Evolutionary conservation across 306 rosid genomes (phyloP).

Genomic region (Amphicarpaea edgeworthii): DNA sequence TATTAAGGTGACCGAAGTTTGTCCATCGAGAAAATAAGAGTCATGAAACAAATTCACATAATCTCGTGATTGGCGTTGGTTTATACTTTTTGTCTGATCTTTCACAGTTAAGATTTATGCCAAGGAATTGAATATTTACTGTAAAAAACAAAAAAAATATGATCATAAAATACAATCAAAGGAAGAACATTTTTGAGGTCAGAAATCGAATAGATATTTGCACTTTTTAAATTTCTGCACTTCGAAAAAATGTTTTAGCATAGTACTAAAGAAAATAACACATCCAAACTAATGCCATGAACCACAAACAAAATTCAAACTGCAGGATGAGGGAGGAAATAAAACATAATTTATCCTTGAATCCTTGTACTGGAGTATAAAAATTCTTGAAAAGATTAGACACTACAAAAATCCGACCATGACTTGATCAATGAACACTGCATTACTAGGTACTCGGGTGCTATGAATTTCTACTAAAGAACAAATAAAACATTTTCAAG

Average conservation of each 20-base stretch:
- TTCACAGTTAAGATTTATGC: no score
- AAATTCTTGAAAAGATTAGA: neutral
- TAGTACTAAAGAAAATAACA: neutral
- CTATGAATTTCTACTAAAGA: neutral
- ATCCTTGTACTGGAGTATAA: neutral
- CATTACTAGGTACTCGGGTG: neutral
- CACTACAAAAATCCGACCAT: neutral
- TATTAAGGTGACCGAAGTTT: no score
- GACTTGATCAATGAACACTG: neutral
- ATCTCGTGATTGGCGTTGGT: no score
- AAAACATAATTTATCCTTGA: neutral
- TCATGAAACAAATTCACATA: no score
- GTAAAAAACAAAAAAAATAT: no score
- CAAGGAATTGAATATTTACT: no score
- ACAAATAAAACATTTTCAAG: no score
- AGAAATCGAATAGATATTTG: neutral
- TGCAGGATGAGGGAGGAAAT: neutral
- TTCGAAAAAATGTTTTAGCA: no score
- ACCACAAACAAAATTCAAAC: neutral
- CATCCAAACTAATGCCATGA: neutral
- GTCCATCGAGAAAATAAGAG: no score
- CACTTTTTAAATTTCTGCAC: neutral
- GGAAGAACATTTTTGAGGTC: neutral
- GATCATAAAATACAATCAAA: no score
- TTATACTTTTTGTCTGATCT: no score